Evolutionary conservation across 345 rosid species (phyloP).

Genomic region (Alliaria petiolata): DNA sequence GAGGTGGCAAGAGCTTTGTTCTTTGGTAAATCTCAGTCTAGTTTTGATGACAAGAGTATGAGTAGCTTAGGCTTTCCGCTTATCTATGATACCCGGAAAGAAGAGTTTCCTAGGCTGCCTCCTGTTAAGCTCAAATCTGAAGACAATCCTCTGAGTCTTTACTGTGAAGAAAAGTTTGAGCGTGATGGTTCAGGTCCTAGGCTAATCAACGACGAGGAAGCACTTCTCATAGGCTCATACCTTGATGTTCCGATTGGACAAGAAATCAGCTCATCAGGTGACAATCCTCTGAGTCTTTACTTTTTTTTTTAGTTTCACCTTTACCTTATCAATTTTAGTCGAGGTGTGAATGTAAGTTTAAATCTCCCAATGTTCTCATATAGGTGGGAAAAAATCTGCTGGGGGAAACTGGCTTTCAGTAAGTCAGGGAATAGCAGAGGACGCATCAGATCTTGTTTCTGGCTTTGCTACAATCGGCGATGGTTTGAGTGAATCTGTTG

Average conservation of each 20-base stretch:
- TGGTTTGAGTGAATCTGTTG: constrained; percentile 90
- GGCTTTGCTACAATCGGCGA: constrained; percentile 98
- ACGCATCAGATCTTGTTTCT: constrained; percentile 93
- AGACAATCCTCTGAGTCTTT: constrained; percentile 61
- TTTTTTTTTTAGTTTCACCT: neutral
- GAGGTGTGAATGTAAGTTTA: constrained; percentile 15
- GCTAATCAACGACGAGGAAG: constrained; percentile 55
- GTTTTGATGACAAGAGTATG: constrained; percentile 46
- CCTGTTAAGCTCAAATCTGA: constrained; percentile 96
- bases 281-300: neutral
- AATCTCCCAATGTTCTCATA: constrained; percentile 2
- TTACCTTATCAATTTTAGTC: neutral
- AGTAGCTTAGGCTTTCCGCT: constrained; percentile 49
- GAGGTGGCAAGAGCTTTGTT: constrained; percentile 84
- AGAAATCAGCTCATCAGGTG: constrained; percentile 86
- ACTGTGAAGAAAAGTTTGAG: constrained; percentile 90
- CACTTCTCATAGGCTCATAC: constrained; percentile 79
- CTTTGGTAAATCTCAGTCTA: constrained; percentile 56
- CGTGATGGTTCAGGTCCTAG: constrained; percentile 56
- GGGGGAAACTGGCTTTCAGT: constrained; percentile 99
- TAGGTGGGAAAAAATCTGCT: constrained; percentile 75
- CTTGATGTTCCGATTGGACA: constrained; percentile 94
- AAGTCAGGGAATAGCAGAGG: constrained; percentile 96
- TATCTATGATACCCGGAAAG: constrained; percentile 58
- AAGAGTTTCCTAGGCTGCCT: constrained; percentile 91